Base-by-base conservation (phyloP, 495 filamentous ascomycete genomes). In the Annulohypoxylon nitens region DNA sequence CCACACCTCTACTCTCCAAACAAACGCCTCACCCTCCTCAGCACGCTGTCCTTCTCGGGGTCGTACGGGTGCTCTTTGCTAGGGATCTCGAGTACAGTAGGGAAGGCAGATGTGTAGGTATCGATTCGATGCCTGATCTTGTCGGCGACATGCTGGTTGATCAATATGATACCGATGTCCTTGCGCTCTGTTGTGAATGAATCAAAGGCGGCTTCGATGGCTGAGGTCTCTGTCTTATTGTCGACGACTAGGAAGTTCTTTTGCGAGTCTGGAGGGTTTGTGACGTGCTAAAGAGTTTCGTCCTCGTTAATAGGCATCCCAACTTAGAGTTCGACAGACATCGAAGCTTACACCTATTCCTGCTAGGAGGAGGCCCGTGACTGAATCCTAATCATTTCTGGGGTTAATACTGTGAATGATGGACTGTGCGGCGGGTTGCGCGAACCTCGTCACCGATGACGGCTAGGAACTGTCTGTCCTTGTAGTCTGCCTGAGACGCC, bases 31-130 rank as follows among this genome's bases (percentile, higher is more conserved):
- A 98, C 97, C 75, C 96, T 88, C 80, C 93, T 92, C 81, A 98
- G 78, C 39, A 99, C 96, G 79, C 94, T 98, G 81, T 99, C 96
- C 85, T 99, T 99, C 84, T 99, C 96, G 0, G 96, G 96, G 74
- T 99, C 97, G 76, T 98, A 99, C 7, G 96, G 96, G 76, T 99
- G 96, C 79, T 99, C 96, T 86, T 99, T 99, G 84, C 94, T 97
- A 33, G 97, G 97, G 64, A 98, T 98, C 83, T 99, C 97, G 67
- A 99, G 90, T 59, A 94, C 77, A 20, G 90, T 83, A 16, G 92
- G 92, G 81, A 94, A 93, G 3, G 92, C 92, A 20, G 90, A 88
- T 8, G 89, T 92, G 80, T 92, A 92, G 16, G 86, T 87, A 75
- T 94, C 92, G 71, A 94, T 85, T 48, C 89, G 88, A 80, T 94